phyloP scores from a whole-genome alignment of 2,329 filamentous ascomycete species.

The Arthrinium puccinioides region DNA sequence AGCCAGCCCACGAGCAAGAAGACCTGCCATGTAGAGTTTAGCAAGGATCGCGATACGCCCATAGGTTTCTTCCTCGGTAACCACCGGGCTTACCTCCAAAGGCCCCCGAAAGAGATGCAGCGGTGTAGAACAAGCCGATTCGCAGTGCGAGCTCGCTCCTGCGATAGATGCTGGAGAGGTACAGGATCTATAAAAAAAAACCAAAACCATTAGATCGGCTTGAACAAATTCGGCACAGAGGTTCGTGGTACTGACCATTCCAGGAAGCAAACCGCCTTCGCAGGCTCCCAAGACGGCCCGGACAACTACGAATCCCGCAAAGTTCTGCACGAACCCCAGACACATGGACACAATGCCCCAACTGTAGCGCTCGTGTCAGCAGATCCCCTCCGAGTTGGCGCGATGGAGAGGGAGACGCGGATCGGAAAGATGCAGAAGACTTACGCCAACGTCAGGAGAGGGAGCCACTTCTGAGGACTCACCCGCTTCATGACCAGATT shows the following conservation, averaged over 20 bases:
- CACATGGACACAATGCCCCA: constrained; percentile 56
- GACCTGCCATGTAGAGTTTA: constrained; percentile 22
- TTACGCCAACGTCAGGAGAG: constrained; percentile 39
- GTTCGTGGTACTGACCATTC: constrained; percentile 39
- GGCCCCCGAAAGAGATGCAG: constrained; percentile 56
- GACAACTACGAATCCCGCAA: constrained; percentile 52
- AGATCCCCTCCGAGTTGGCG: too few relatives aligned
- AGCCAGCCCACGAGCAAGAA: constrained; percentile 53
- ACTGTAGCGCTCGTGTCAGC: too few relatives aligned
- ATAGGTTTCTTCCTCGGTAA: too few relatives aligned
- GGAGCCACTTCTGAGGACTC: constrained; percentile 53
- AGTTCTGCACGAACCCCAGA: constrained; percentile 45
- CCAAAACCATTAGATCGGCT: background rate
- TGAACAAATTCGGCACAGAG: background rate
- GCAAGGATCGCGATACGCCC: too few relatives aligned
- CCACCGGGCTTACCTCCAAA: constrained; percentile 48
- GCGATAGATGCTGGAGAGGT: constrained; percentile 56
- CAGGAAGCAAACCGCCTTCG: constrained; percentile 59
- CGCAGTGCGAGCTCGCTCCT: constrained; percentile 53
- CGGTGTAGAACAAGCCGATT: constrained; percentile 62
- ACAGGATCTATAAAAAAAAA: constrained; percentile 42
- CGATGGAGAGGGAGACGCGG: too few relatives aligned
- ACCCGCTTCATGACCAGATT: constrained; percentile 57
- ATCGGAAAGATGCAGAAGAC: too few relatives aligned
- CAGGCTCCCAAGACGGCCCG: constrained; percentile 54